Evolutionary conservation across 176 grass and related monocot species (phyloP).

Genomic region (Triticum urartu): DNA sequence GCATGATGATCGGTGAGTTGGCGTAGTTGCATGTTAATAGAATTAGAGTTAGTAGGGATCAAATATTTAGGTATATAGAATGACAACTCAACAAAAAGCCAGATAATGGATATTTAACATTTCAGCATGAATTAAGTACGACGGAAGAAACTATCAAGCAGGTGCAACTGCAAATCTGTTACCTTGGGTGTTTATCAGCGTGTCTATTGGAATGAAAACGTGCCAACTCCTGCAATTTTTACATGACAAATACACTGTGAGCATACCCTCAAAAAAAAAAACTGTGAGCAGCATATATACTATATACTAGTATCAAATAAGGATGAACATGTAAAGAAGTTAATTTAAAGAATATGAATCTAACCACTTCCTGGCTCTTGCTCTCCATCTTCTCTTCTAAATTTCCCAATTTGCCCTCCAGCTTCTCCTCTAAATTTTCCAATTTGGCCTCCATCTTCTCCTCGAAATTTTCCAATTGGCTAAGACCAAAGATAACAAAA

Average conservation of each 20-base stretch:
- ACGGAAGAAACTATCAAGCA: background rate
- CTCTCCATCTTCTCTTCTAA: background rate
- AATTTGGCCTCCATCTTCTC: background rate
- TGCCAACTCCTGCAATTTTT: background rate
- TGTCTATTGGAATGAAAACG: background rate
- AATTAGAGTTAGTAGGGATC: too few relatives aligned
- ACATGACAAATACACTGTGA: background rate
- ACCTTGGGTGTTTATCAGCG: background rate
- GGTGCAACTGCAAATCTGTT: background rate
- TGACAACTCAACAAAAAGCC: background rate
- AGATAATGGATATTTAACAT: background rate
- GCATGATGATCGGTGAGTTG: too few relatives aligned
- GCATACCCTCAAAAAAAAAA: background rate
- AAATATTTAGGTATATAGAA: background rate
- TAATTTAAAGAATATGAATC: background rate
- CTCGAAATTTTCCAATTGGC: background rate
- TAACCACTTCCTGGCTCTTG: constrained; percentile 10
- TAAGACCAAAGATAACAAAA: background rate
- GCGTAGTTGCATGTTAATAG: too few relatives aligned
- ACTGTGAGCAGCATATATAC: background rate
- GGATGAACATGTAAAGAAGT: background rate
- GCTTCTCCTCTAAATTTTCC: background rate
- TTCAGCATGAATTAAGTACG: background rate
- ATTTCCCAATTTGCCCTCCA: constrained; percentile 1
- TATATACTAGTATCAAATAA: background rate